Evolutionary conservation across 495 filamentous ascomycete genomes (phyloP).

Genomic region (Tricharina praecox): DNA sequence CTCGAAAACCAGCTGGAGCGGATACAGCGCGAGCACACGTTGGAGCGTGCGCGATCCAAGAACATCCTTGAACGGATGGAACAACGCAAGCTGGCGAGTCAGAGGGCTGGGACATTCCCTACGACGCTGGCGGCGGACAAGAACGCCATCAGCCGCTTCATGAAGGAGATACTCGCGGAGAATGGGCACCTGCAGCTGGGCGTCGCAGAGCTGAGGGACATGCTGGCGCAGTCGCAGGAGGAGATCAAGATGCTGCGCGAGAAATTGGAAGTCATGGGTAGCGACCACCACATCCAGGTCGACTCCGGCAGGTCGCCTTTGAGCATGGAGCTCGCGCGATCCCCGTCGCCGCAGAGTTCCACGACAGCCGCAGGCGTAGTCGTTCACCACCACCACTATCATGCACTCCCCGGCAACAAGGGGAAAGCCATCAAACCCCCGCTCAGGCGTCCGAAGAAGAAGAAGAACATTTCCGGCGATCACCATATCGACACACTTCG

Average conservation of each 20-base stretch:
- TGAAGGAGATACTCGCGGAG: conserved; percentile 86
- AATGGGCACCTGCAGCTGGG: conserved; percentile 84
- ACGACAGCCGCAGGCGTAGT: conserved; percentile 31
- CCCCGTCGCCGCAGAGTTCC: conserved; percentile 20
- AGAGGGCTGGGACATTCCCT: background rate
- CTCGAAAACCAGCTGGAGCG: conserved; percentile 75
- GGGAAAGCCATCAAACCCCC: conserved; percentile 12
- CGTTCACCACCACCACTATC: conserved; percentile 84
- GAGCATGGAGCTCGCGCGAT: conserved; percentile 26
- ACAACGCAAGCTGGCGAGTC: conserved; percentile 34
- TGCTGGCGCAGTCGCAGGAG: conserved; percentile 84
- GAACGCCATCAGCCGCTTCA: conserved; percentile 70
- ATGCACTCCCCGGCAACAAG: conserved; percentile 41
- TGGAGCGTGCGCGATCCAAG: conserved; percentile 66
- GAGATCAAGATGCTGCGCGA: conserved; percentile 77
- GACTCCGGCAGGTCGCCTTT: conserved; percentile 36
- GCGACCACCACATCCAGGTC: background rate
- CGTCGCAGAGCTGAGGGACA: conserved; percentile 75
- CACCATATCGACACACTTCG: conserved; percentile 33
- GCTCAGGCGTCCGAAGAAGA: conserved; percentile 2
- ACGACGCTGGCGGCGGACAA: conserved; percentile 15
- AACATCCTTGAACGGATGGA: conserved; percentile 71
- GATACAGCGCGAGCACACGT: conserved; percentile 67
- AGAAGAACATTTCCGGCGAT: conserved; percentile 6
- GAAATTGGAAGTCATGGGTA: conserved; percentile 42